Base-by-base conservation (phyloP, 768 basidiomycete genomes). In the Lactifluus subvellereus region DNA sequence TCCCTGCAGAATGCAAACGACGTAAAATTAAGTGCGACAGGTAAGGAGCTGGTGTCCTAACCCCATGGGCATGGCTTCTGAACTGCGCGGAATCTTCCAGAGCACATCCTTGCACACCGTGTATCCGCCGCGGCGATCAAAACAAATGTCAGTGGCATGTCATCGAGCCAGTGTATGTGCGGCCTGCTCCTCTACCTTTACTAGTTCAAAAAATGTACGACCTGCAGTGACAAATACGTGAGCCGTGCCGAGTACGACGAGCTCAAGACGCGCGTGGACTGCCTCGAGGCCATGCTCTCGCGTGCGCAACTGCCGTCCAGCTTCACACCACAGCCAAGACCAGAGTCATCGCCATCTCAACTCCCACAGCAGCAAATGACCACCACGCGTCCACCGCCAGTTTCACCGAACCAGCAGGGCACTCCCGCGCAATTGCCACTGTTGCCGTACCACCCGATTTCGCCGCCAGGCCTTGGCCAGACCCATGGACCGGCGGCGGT, bases 21-120 rank as follows among this genome's bases (percentile, higher is more conserved):
- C 82, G 90, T 48, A 92, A 93, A 79, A 92, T 92, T 74, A 89
- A 88, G 72, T 93, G 91, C 73, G 89, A 93, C 77, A 88, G 88
- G 87, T 88, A 71, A 70, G 71, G 60, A 22, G 45, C 32, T 54
- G 59, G 60, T 61, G 40, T 56, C 70, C 59, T 59, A 62, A 58
- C 64, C 48, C 58, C 45, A 43, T 54, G 32, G 48, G 27, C 49
- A 56, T 61, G 48, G 33, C 47, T 60, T 64, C 53, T 67, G 53
- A 40, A 64, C 59, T 66, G 57, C 71, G 58, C 59, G 49, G 52
- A 57, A 64, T 76, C 68, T 58, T 69, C 64, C 69, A 89, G 91
- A 72, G 79, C 83, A 14, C 88, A 90, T 68, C 91, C 91, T 54
- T 94, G 91, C 74, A 84, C 85, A 14, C 89, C 89, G 13, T 94